Base-by-base conservation (phyloP, 2,329 filamentous ascomycete genomes). In the Phaeosphaeriaceae sp. region DNA sequence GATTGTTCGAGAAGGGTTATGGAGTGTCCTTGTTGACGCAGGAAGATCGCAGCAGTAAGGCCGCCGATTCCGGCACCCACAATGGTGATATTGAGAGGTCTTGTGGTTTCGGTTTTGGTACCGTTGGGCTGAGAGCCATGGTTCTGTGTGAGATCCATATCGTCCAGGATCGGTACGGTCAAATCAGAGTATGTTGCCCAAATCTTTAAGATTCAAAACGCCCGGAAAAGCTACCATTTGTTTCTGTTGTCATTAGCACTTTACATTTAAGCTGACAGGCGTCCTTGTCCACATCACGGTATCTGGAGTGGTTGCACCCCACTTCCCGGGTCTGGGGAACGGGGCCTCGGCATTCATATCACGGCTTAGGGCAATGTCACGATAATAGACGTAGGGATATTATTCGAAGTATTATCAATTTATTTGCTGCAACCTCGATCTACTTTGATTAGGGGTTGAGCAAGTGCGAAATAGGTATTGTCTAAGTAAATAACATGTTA, bases 61-160 rank as follows among this genome's bases (percentile, higher is more conserved):
- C 82, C 82, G 7, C 81, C 81, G 32, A 84, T 83, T 3, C 82
- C 81, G 6, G 71, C 74, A 15, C 75, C 74, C 3, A 71, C 66
- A 15, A 76, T 69, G 16, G 72, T 52, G 36, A 76, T 61, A 42
- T 71, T 71, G 77, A 60, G 77, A 74, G 29, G 74, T 54, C 20
- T 40, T 16, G 41, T 16, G 13, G 39, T 23, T 9, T 44, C 34
- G 15, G 46, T 26, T 16, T 48, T 38, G 12, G 46, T 11, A 18
- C 18, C 42, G 12, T 38, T 40, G 15, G 42, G 3, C 16, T 32
- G 43, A 37, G 26, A 30, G 21, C 42, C 26, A 38, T 52, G 57
- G 18, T 42, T 16, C n/a, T 47, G 48, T 39, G 55, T 58, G 12
- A 57, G 61, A 40, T 56, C 56, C 61, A 62, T 64, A 9, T 4